A percentile compares a stretch with the other conserved stretches of the same genome.
These are phyloP conservation scores for Trichoderma sp. DNA, from an alignment of 2,329 filamentous ascomycete genomes.

Conservation along the genomic window DNA sequence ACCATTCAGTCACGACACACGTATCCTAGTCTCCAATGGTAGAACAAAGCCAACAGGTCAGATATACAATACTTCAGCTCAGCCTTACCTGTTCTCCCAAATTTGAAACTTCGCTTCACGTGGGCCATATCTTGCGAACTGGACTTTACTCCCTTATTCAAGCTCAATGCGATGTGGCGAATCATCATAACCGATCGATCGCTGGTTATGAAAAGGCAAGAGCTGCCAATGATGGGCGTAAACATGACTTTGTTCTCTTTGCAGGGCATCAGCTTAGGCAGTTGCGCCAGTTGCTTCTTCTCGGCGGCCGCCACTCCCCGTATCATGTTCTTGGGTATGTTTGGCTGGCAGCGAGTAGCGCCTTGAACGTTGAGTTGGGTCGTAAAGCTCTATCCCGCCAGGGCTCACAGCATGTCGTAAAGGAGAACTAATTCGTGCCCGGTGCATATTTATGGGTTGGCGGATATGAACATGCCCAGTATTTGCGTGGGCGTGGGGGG, in stretches of 20 bases:
- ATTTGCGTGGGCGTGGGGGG: no score
- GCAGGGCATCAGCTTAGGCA: constrained; percentile 50
- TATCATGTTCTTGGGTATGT: constrained; percentile 50
- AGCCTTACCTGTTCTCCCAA: no score
- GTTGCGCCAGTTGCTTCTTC: constrained; percentile 52
- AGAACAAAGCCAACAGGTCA: not conserved
- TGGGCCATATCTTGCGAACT: no score
- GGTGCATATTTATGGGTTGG: no score
- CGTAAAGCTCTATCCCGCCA: not conserved
- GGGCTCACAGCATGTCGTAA: no score
- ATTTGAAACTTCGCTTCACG: no score
- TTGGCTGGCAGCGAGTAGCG: constrained; percentile 60
- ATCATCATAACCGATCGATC: no score
- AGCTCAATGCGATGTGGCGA: no score
- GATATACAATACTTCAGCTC: not conserved
- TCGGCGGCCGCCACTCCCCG: constrained; percentile 53
- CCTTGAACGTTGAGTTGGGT: not conserved
- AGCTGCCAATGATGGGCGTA: constrained; percentile 74
- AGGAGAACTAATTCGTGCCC: no score
- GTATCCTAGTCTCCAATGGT: not conserved
- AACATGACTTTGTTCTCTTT: constrained; percentile 64
- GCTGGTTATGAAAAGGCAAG: constrained; percentile 58
- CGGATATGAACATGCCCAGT: no score
- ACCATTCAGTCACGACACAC: not conserved
- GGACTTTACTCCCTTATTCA: no score